Base-by-base conservation (phyloP, 306 rosid species). In the Sicyos edulis region DNA sequence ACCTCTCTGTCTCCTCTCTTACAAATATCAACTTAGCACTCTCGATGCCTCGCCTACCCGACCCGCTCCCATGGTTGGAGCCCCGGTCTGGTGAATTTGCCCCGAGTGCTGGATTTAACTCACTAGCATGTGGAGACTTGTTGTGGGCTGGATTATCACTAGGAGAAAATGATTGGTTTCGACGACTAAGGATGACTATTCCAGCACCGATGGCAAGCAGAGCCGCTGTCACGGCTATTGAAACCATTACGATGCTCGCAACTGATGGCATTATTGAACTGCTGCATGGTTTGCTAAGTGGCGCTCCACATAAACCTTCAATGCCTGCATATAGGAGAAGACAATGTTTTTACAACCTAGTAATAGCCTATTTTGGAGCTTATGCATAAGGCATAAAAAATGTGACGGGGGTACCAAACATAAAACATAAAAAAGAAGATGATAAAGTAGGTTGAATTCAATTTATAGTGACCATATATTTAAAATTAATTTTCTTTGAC, bases 251-350 rank as follows among this genome's bases (percentile, higher is more conserved):
- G 29, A 79, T 73, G 57, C 81, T 85, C 11, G 58, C 67, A 42
- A 34, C 13, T 10, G 92, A 76, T 1, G 85, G 71, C 71, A 73
- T 82, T 16, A 73, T 37, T 15, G 51, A 0, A 24, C 78, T 2
- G 10, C 19, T 14, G 69, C 97, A 95, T 16, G 54, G n/a, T 4
- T 20, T 62, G 1, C n/a, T 71, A 65, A 93, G 63, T 17, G 97
- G 96, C 9, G 17, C 14, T 77, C 99, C 99, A 81, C 99, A 95
- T 49, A 95, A 81, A 49, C 64, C 84, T 29, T 82, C 65, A 65
- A 91, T 85, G 52, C 88, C 98, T 93, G 87, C 78, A 21, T 82
- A 68, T 70, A 21, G 22, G 21, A 29, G 76, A 32, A 32, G 37
- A 32, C 37, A 32, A 32, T 5, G 5, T 32, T 32, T 32, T 32